Base-by-base conservation (phyloP, 164 flowering plant genomes). In the Brasenia schreberi region DNA sequence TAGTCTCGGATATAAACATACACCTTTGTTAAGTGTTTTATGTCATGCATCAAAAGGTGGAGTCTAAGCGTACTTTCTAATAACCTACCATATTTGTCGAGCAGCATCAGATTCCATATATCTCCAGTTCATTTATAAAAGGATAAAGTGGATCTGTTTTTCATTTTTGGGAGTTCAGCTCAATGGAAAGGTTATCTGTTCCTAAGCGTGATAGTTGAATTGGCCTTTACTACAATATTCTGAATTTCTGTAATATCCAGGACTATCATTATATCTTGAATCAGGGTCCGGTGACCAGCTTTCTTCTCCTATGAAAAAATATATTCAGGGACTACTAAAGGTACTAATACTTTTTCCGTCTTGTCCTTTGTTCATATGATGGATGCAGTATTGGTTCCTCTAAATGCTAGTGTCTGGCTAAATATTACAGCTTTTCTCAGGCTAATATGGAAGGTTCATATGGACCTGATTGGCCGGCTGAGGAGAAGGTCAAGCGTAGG, bases 401-500 rank as follows among this genome's bases (percentile, higher is more conserved):
- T 66, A 59, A 67, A 39, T 14, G 52, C 52, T 61, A 23, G 19
- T 74, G 12, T 45, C 53, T 7, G 53, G 1, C 27, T 60, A 60
- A 60, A 9, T 60, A 60, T 7, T n/a, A 60, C n/a, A 60, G 27
- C 10, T 60, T 18, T 60, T 60, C 27, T 56, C 59, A 93, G 98
- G 71, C 73, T 45, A 95, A 88, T 67, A 95, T 95, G 99, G 92
- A 84, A 73, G 82, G 78, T 33, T 77, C 80, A 16, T 92, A 71
- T 76, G 96, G 96, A 71, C 56, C 76, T 49, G 94, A 95, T 63
- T 95, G 97, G 97, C 76, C 84, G 2, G 53, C 62, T 0, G 97
- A 95, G 73, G 94, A 87, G 78, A 89, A 90, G 79, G 79, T 87
- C 64, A 92, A 95, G 81, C 81, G 84, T 42, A 80, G 85, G 71